Evolutionary conservation across 768 basidiomycete species (phyloP).

Genomic region (Trametes gibbosa): DNA sequence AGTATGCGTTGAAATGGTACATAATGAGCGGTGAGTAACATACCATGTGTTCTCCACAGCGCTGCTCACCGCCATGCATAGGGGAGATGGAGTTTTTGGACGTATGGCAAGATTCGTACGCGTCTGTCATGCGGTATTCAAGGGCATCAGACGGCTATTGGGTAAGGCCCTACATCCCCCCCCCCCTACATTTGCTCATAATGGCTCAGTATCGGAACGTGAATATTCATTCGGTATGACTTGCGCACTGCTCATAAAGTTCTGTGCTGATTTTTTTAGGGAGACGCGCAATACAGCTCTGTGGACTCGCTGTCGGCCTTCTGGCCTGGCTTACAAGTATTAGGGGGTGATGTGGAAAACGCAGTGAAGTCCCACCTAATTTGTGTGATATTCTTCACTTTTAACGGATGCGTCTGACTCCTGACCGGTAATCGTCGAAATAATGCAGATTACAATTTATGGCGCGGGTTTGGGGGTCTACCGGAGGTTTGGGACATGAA

Average conservation of each 20-base stretch:
- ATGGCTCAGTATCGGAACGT: slow-evolving; percentile 77
- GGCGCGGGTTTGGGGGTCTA: slow-evolving; percentile 82
- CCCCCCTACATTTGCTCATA: not conserved
- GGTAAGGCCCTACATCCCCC: slow-evolving; percentile 43
- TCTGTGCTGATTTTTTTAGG: slow-evolving; percentile 34
- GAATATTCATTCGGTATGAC: slow-evolving; percentile 50
- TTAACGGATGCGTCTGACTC: not conserved
- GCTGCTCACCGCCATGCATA: slow-evolving; percentile 5
- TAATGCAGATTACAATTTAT: slow-evolving; percentile 81
- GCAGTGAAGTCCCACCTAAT: slow-evolving; percentile 91
- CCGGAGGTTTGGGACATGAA: slow-evolving; percentile 92
- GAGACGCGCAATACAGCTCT: slow-evolving; percentile 71
- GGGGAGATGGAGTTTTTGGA: slow-evolving; percentile 39
- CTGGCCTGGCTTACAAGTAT: slow-evolving; percentile 93
- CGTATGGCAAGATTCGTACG: slow-evolving; percentile 37
- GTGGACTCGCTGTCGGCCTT: slow-evolving; percentile 96
- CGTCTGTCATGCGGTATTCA: slow-evolving; percentile 69
- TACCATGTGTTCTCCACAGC: not conserved
- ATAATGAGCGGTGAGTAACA: slow-evolving; percentile 66
- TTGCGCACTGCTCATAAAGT: too few species aligned
- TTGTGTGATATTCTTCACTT: slow-evolving; percentile 47
- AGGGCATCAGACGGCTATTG: slow-evolving; percentile 84
- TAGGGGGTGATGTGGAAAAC: slow-evolving; percentile 81
- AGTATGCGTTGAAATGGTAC: slow-evolving; percentile 93
- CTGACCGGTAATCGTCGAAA: slow-evolving; percentile 9